Evolutionary conservation across 257 asterid species (phyloP).

Genomic region (Phtheirospermum japonicum): DNA sequence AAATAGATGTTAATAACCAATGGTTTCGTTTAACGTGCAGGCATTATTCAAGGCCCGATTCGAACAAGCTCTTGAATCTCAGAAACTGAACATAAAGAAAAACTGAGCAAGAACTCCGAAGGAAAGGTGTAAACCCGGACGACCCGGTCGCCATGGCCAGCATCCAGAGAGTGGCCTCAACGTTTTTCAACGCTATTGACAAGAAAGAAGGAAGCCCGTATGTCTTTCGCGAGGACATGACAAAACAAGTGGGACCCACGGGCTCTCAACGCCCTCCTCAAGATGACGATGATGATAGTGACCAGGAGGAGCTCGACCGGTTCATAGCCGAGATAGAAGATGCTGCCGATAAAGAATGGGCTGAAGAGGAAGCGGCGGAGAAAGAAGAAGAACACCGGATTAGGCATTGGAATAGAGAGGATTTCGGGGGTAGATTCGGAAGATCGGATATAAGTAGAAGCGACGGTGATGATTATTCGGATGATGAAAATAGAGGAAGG

Average conservation of each 20-base stretch:
- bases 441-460: constrained; percentile 42
- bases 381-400: constrained; percentile 62
- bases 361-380: constrained; percentile 87
- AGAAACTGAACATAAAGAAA: constrained; percentile 91
- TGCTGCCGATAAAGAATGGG: constrained; percentile 98
- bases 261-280: constrained; percentile 31
- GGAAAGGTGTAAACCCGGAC: constrained; percentile 90
- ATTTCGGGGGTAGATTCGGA: constrained; percentile 51
- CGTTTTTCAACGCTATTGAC: constrained; percentile 97
- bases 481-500: constrained; percentile 45
- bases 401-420: constrained; percentile 78
- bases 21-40: constrained; percentile 41
- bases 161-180: constrained; percentile 95
- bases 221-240: constrained; percentile 62
- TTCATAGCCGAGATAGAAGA: constrained; percentile 97
- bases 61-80: constrained; percentile 96
- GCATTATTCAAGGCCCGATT: constrained; percentile 93
- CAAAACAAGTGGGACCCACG: constrained; percentile 30
- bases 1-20: background rate
- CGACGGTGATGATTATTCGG: constrained; percentile 57
- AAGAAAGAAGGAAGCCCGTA: constrained; percentile 88
- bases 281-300: constrained; percentile 73
- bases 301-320: constrained; percentile 92
- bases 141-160: constrained; percentile 99
- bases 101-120: constrained; percentile 80